Evolutionary conservation across 2,329 filamentous ascomycete species (phyloP).

Genomic region (Neoscytalidium dimidiatum): DNA sequence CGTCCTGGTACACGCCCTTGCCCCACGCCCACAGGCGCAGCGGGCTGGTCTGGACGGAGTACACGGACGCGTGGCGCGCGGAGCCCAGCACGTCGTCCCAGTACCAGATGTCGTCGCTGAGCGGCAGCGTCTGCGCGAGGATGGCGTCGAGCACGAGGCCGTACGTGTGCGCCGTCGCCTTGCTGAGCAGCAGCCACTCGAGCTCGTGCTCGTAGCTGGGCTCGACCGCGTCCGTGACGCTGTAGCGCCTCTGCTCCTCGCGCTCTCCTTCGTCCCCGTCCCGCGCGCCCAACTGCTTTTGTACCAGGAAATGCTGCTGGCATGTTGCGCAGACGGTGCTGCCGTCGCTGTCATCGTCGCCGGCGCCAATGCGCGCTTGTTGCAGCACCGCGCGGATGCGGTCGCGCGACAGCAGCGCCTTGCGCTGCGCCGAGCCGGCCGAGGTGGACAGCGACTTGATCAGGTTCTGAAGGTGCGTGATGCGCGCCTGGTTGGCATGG

Average conservation of each 20-base stretch:
- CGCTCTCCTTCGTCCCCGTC: conserved; percentile 28
- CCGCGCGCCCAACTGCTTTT: conserved; percentile 22
- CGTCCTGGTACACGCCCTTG: conserved; percentile 69
- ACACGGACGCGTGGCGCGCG: conserved; percentile 75
- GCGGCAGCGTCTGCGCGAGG: conserved; percentile 77
- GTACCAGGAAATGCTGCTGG: conserved; percentile 34
- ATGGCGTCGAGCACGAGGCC: conserved; percentile 76
- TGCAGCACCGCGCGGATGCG: conserved; percentile 63
- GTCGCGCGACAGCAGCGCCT: conserved; percentile 59
- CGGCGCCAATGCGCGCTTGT: conserved; percentile 60
- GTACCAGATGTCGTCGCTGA: conserved; percentile 90
- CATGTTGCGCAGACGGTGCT: conserved; percentile 43
- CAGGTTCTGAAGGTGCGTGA: conserved; percentile 62
- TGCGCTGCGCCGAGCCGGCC: conserved; percentile 62
- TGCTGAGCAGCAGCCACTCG: conserved; percentile 88
- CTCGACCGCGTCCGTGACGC: conserved; percentile 2
- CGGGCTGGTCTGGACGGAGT: conserved; percentile 84
- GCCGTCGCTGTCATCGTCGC: too few relatives aligned
- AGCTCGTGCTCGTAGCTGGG: conserved; percentile 69
- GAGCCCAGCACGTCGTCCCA: conserved; percentile 89
- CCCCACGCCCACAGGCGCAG: conserved; percentile 71
- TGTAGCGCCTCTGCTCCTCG: conserved; percentile 29
- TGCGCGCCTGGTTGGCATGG: conserved; percentile 49
- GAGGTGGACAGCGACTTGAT: conserved; percentile 67
- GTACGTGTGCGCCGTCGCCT: conserved; percentile 89